Evolutionary conservation across 2,329 filamentous ascomycete species (phyloP), one percentile per base, ranked within the genome.

Genomic region (Exophiala dermatitidis): DNA sequence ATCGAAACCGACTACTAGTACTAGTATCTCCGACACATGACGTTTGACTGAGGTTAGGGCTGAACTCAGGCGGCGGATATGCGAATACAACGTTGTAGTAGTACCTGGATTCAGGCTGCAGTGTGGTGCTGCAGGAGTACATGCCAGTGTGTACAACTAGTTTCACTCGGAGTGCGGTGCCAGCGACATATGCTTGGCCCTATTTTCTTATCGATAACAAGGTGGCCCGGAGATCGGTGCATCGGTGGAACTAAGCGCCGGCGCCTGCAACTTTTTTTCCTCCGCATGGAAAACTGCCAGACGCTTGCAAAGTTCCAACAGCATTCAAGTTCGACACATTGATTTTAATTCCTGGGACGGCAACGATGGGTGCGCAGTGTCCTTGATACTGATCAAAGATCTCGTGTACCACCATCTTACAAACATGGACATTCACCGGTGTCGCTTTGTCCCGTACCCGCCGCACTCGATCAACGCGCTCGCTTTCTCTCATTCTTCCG

Each of bases 391-490:
- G 42, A 45, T 31, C 41, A 19, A 43, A 31, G 42, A n/a, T 3
- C 12, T 33, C 12, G 12, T 28, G 9, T 28, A 28, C 19, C 29
- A 5, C n/a, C 6, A 50, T 50, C 33, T 26, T 38, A 41, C 30
- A 36, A 51, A 43, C 3, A 96, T 97, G 91, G 91, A 97, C 73
- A 85, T 98, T 68, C 93, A 98, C 76, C 88, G 93, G 65, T 95
- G 90, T 68, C 88, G 93, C 67, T 98, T 98, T 73, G 86, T 98
- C 63, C 87, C 88, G 38, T 97, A 88, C 72, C 89, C 90, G 60
- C 86, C 89, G 5, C 89, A 89, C 56, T 85, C 90, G 53, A 96
- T 98, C 72, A 97, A 95, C 72, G 85, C 89, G 59, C 81, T 97
- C 67, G 89, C 91, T 62, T 97, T 98, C 70, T 95, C 93, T 4